Evolutionary conservation across 768 basidiomycete genomes (phyloP).

Genomic region (Epithele typhae): DNA sequence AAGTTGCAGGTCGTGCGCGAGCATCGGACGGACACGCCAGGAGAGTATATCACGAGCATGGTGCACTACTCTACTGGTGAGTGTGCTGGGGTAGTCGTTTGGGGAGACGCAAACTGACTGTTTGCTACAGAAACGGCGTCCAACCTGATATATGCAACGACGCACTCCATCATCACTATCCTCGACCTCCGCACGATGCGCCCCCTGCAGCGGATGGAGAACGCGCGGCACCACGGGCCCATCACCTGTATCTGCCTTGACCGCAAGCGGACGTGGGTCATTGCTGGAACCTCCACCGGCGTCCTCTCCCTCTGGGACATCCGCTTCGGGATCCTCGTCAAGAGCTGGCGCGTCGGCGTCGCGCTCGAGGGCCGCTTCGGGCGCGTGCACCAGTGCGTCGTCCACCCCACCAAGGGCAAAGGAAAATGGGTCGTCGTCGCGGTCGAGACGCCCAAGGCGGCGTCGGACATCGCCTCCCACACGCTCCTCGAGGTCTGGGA

Average conservation of each 20-base stretch:
- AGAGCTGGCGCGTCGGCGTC: constrained; percentile 78
- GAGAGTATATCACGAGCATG: constrained; percentile 84
- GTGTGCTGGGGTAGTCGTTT: background rate
- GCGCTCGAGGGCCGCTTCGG: constrained; percentile 47
- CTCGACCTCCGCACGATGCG: constrained; percentile 86
- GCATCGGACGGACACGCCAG: constrained; percentile 63
- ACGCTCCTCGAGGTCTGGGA: constrained; percentile 88
- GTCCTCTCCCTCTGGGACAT: constrained; percentile 91
- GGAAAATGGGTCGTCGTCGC: constrained; percentile 92
- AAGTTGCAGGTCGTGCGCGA: constrained; percentile 81
- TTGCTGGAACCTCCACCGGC: constrained; percentile 84
- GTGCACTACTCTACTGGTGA: constrained; percentile 73
- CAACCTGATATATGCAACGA: constrained; percentile 82
- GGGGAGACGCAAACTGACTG: constrained; percentile 2
- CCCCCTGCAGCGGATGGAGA: constrained; percentile 69
- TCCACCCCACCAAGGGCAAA: constrained; percentile 84
- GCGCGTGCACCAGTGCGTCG: constrained; percentile 66
- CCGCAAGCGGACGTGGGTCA: constrained; percentile 80
- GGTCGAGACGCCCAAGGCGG: constrained; percentile 41
- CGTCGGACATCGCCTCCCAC: constrained; percentile 26
- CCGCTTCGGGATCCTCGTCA: constrained; percentile 84
- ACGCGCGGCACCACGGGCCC: constrained; percentile 82
- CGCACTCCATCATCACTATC: constrained; percentile 67
- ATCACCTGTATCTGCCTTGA: constrained; percentile 85
- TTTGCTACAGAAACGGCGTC: constrained; percentile 58